Percentiles rank a stretch among this genome's conserved stretches.
These are phyloP conservation scores for Cicer pinnatifidum DNA, from an alignment of 306 rosid species.

Conservation along the genomic window DNA sequence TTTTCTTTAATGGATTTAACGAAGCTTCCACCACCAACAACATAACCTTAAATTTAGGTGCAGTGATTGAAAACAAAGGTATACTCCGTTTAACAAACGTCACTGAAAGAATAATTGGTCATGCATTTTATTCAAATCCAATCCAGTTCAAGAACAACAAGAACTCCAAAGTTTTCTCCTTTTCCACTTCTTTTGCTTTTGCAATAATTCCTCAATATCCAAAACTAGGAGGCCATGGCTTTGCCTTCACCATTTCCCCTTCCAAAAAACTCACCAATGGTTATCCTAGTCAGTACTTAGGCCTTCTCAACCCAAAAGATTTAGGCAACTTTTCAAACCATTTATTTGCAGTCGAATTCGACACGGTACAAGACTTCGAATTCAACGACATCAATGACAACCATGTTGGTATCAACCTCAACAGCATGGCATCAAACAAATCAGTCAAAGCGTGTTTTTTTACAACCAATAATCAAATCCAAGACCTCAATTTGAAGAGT, in stretches of 20 bases:
- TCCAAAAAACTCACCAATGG: constrained; percentile 37
- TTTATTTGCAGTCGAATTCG: constrained; percentile 60
- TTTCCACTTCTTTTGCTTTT: constrained; percentile 54
- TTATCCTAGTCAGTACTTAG: constrained; percentile 56
- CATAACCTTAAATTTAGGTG: constrained; percentile 52
- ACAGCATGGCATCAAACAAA: constrained; percentile 57
- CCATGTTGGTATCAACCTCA: constrained; percentile 59
- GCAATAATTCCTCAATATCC: constrained; percentile 49
- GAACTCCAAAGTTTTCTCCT: constrained; percentile 43
- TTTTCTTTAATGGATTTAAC: constrained; percentile 44
- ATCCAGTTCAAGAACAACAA: constrained; percentile 46
- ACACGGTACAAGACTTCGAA: constrained; percentile 58
- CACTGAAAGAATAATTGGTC: constrained; percentile 41
- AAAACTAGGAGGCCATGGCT: constrained; percentile 55
- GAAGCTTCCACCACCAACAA: constrained; percentile 41
- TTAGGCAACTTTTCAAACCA: constrained; percentile 59
- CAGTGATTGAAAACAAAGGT: constrained; percentile 46
- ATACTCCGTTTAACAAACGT: constrained; percentile 48
- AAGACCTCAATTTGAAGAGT: constrained; percentile 52
- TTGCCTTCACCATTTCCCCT: constrained; percentile 57
- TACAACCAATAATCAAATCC: not conserved
- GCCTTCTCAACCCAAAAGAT: constrained; percentile 56
- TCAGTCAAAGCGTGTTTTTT: constrained; percentile 50
- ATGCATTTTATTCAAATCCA: constrained; percentile 52
- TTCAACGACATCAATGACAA: constrained; percentile 59